phyloP scores from a whole-genome alignment of 441 rosid genomes.

The Kokia cookei region DNA sequence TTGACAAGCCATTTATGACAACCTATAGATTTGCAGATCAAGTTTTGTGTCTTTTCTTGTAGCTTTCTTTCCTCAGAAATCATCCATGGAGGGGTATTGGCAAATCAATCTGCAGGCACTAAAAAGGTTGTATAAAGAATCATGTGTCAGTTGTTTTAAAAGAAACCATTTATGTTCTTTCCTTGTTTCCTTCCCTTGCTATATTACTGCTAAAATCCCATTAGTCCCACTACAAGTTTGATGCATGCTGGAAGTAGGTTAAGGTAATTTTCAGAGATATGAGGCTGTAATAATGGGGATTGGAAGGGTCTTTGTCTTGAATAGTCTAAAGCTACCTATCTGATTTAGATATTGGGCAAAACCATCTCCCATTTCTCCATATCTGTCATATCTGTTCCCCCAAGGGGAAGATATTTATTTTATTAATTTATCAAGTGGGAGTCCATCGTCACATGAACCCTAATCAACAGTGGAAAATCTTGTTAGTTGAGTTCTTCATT shows the following conservation, averaged over 20 bases:
- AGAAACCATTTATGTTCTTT: slow-evolving; percentile 3
- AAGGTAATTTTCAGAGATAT: not conserved
- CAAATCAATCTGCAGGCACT: slow-evolving; percentile 32
- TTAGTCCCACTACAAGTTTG: not conserved
- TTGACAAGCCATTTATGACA: slow-evolving; percentile 31
- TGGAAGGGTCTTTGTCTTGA: not conserved
- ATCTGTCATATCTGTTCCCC: slow-evolving; percentile 27
- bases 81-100: slow-evolving; percentile 15
- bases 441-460: slow-evolving; percentile 19
- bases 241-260: not conserved
- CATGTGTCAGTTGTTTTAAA: slow-evolving; percentile 21
- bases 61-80: slow-evolving; percentile 4
- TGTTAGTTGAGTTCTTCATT: not conserved
- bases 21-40: slow-evolving; percentile 31
- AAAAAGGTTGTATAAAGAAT: slow-evolving; percentile 9
- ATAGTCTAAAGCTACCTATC: not conserved
- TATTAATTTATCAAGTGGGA: slow-evolving; percentile 7
- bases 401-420: slow-evolving; percentile 15
- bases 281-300: not conserved
- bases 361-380: slow-evolving; percentile 8
- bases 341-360: slow-evolving; percentile 13
- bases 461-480: slow-evolving; percentile 5
- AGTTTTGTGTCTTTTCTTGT: slow-evolving; percentile 27
- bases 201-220: not conserved
- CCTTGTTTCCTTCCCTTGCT: not conserved